Evolutionary conservation across 306 rosid species (phyloP), one percentile per base, ranked within the genome.

Genomic region (Vigna unguiculata): DNA sequence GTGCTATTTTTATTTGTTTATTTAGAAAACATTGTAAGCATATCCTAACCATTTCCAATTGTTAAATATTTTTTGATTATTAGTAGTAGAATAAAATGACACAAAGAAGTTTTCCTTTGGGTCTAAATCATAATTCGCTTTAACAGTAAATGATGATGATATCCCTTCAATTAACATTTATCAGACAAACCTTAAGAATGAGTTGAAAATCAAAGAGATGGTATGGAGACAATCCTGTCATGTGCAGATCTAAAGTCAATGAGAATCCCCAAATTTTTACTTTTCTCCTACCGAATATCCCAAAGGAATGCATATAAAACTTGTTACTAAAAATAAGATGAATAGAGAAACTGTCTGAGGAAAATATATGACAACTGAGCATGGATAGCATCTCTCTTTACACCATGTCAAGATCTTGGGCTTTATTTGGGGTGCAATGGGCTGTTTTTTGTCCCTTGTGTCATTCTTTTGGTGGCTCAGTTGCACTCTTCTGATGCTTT

Each of bases 181-280:
- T 52, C 65, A 49, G 60, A 52, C 36, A 52, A 46, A 54, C 36
- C 32, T 28, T 13, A 72, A 73, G 75, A 53, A 21, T 57, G 46
- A 59, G 70, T 38, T 45, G 70, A 55, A 62, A 66, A 61, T 61
- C 78, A 79, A 46, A 73, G 43, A 74, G 63, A 65, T 34, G 38
- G 21, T 13, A 36, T n/a, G 4, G 19, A 55, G 36, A 34, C 51
- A 68, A 68, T 81, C 43, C 15, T 69, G 3, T 60, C 19, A 61
- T 21, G 15, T 58, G 55, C 67, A n/a, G n/a, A 58, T 75, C 59
- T 49, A 49, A 59, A 53, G 28, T 48, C 72, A 7, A 25, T 49
- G 14, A 47, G 16, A 9, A 43, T 28, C 38, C 21, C 76, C 40
- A 49, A 48, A 12, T 15, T 57, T 46, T 53, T 24, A 43, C 69